Conservation (phyloP, 2,329 filamentous ascomycete species). For the Ceratocystis cubensis region DNA sequence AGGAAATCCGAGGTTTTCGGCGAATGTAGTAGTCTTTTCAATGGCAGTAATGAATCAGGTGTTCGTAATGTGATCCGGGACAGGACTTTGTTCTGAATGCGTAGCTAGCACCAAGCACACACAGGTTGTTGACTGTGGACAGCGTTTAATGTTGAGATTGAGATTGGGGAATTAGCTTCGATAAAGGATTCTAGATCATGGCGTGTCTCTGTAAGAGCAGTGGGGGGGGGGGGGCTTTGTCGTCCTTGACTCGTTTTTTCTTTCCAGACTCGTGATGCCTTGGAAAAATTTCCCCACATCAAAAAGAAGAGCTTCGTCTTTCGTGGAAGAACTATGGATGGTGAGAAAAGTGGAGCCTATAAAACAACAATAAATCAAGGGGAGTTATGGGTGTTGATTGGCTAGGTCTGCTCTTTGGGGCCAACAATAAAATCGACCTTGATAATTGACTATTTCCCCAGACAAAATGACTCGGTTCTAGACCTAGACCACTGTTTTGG, state of each 20-base stretch:
- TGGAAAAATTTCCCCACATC: constrained; percentile 1
- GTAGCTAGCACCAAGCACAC: background rate
- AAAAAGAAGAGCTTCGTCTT: constrained; percentile 10
- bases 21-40: background rate
- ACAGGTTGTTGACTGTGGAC: background rate
- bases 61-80: no score
- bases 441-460: background rate
- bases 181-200: background rate
- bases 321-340: background rate
- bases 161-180: no score
- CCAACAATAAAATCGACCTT: background rate
- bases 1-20: background rate
- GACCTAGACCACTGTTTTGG: background rate
- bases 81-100: background rate
- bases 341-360: background rate
- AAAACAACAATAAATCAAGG: background rate
- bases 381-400: background rate
- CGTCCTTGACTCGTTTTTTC: background rate
- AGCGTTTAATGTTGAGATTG: background rate
- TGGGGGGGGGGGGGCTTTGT: background rate
- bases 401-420: background rate
- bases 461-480: background rate
- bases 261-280: background rate
- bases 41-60: background rate
- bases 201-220: background rate